phyloP scores from a whole-genome alignment of 2,329 filamentous ascomycete genomes.

The Microthyrium microscopicum region DNA sequence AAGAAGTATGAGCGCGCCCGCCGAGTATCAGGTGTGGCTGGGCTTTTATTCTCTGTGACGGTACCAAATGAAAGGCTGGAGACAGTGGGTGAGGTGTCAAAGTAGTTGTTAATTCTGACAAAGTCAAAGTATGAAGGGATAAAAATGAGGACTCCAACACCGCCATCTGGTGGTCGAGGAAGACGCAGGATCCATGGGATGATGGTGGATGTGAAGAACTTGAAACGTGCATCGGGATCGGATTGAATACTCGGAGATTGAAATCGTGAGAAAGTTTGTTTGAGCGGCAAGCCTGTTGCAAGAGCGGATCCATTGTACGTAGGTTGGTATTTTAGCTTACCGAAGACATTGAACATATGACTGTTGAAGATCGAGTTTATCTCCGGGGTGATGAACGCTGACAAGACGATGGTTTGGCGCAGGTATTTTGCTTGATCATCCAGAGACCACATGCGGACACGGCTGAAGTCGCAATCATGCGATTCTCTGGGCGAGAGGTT shows the following conservation, averaged over 20 bases:
- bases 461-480: conserved; percentile 85
- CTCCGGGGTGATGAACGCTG: conserved; percentile 76
- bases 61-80: conserved; percentile 54
- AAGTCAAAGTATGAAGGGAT: conserved; percentile 92
- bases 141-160: conserved; percentile 62
- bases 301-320: conserved; percentile 58
- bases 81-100: conserved; percentile 49
- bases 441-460: conserved; percentile 84
- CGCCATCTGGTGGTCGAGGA: conserved; percentile 38
- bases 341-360: conserved; percentile 64
- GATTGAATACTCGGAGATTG: conserved; percentile 49
- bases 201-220: conserved; percentile 72
- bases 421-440: conserved; percentile 66
- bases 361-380: conserved; percentile 62
- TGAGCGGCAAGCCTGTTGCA: conserved; percentile 22
- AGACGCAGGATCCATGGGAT: conserved; percentile 59
- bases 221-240: conserved; percentile 80
- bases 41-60: conserved; percentile 74
- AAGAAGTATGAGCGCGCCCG: conserved; percentile 79
- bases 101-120: conserved; percentile 80
- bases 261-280: conserved; percentile 83
- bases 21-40: conserved; percentile 48
- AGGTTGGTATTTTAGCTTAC: conserved; percentile 54
- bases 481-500: conserved; percentile 80
- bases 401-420: conserved; percentile 70